Base-by-base conservation (phyloP, 2,329 filamentous ascomycete genomes). In the Talaromyces rugulosus region DNA sequence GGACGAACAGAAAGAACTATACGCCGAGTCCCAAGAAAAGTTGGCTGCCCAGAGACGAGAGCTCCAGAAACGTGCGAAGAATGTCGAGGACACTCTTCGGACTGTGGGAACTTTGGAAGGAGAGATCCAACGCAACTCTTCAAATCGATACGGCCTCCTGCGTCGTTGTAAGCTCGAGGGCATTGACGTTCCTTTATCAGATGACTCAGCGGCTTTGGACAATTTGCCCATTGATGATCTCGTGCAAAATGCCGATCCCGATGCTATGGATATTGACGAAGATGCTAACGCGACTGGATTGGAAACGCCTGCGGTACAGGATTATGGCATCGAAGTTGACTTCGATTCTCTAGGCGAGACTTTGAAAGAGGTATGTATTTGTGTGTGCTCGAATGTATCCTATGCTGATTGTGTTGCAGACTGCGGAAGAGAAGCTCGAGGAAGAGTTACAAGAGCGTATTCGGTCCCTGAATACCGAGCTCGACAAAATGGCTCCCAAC, bases 401-500 rank as follows among this genome's bases (percentile, higher is more conserved):
- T 57, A 18, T 58, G 40, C 74, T 80, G 68, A 79, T 66, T 34
- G 12, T 60, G 50, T 28, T 8, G n/a, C 50, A 93, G 87, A 85
- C 88, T 64, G 83, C 87, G 58, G 88, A 90, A 61, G 82, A 88
- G 18, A 86, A 87, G 63, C 79, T 89, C 28, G 94, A 97, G 71
- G 86, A 90, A 53, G 83, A 84, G 62, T 82, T 99, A 1, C 85
- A 89, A 59, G 91, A 96, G 59, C 89, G 87, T 70, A 92, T 99
- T 66, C 82, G 84, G 23, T 83, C 84, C 31, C 83, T 99, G 9
- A 87, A 88, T 52, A 81, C 84, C 34, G 91, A 96, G 68, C 85
- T 99, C 23, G 92, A 96, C 72, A 96, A 96, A 77, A 88, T 98
- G 76, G 93, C 95, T 64, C 95, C 95, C 30, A 98, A 99, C 75